Evolutionary conservation across 2,329 filamentous ascomycete species (phyloP).

Genomic region (Blastomyces emzantsi): DNA sequence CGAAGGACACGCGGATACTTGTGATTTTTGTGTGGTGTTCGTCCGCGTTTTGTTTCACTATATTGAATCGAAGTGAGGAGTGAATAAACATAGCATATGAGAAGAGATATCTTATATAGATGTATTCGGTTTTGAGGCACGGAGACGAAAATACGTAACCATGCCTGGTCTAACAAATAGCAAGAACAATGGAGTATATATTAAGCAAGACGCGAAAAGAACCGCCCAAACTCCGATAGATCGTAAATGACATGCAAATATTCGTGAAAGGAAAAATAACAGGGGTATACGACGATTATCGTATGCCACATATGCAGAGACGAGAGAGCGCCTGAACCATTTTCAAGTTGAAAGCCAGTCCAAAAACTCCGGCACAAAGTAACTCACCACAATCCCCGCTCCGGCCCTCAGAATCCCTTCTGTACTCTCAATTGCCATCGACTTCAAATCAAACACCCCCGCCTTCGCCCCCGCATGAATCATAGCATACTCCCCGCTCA

Average conservation of each 20-base stretch:
- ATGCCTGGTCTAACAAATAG: neutral
- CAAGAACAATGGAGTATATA: neutral
- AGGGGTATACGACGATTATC: neutral
- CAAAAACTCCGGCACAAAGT: slow-evolving; percentile 76
- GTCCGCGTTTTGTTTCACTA: neutral
- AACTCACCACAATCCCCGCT: slow-evolving; percentile 85
- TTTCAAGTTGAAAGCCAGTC: slow-evolving; percentile 45
- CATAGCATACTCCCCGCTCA: slow-evolving; percentile 96
- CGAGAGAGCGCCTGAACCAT: neutral
- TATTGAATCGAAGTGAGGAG: neutral
- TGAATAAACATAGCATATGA: neutral
- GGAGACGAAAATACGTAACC: neutral
- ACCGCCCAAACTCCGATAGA: neutral
- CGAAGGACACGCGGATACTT: neutral
- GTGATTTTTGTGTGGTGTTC: too few relatives aligned
- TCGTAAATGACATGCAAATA: neutral
- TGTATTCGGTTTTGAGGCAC: neutral
- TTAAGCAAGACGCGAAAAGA: neutral
- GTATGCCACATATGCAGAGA: neutral
- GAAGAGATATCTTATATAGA: neutral
- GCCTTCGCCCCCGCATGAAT: slow-evolving; percentile 93
- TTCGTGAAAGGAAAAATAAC: neutral
- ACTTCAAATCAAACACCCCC: slow-evolving; percentile 88
- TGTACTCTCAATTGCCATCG: slow-evolving; percentile 90
- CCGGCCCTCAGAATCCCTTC: slow-evolving; percentile 90